Percentiles rank a stretch among this genome's conserved stretches.
Conservation (phyloP, 2,329 filamentous ascomycete species). For the Stagonosporopsis tanaceti region DNA sequence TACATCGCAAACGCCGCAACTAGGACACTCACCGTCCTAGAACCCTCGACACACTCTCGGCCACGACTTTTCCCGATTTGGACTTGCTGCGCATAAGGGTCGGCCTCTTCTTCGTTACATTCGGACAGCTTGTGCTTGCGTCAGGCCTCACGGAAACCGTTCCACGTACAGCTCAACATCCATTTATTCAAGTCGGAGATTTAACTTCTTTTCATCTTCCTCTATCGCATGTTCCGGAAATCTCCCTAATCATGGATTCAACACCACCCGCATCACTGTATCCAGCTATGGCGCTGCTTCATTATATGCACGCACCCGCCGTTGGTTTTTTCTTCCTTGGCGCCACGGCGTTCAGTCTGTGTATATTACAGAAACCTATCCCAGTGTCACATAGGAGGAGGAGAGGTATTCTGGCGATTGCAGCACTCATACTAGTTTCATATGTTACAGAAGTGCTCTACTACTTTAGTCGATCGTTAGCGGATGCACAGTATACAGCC, state of each 20-base stretch:
- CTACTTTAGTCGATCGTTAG: constrained; percentile 42
- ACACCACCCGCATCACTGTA: constrained; percentile 20
- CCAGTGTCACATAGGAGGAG: constrained; percentile 34
- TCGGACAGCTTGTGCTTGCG: not conserved
- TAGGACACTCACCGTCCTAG: not conserved
- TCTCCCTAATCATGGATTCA: constrained; percentile 22
- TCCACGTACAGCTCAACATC: not conserved
- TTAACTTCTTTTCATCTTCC: not conserved
- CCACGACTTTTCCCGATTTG: not conserved
- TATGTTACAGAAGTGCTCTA: constrained; percentile 45
- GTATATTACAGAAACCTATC: constrained; percentile 42
- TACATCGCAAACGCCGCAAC: constrained; percentile 1
- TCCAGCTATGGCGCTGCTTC: constrained; percentile 38
- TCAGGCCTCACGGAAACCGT: constrained; percentile 5
- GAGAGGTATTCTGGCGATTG: constrained; percentile 28
- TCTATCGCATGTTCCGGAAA: not conserved
- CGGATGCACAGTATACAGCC: constrained; percentile 40
- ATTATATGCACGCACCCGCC: constrained; percentile 45
- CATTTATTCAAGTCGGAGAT: not conserved
- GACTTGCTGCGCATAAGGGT: not conserved
- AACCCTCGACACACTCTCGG: not conserved
- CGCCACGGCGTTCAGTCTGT: constrained; percentile 37
- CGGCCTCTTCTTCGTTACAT: constrained; percentile 1
- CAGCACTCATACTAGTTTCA: constrained; percentile 26
- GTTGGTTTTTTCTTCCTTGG: constrained; percentile 44